Evolutionary conservation across 2,329 filamentous ascomycete genomes (phyloP), one percentile per base, ranked within the genome.

Genomic region (Neofusicoccum ribis): DNA sequence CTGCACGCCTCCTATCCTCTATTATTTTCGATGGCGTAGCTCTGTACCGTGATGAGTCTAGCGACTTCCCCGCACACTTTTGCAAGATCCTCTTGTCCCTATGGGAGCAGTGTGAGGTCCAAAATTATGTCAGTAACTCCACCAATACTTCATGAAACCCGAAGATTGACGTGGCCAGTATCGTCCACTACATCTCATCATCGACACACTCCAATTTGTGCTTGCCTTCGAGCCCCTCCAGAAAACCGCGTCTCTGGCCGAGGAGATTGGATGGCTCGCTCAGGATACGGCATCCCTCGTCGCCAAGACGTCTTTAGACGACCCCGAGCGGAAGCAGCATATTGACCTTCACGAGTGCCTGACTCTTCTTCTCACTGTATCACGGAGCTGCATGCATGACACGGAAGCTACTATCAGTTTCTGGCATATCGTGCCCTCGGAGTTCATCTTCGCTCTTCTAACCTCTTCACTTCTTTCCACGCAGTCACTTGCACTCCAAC

Each of bases 11-110:
- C 0, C 81, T 93, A 6, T 86, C 90, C 0, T 86, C 90, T 3
- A 81, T 88, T 23, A 84, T 93, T 36, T 85, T 91, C 62, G 87
- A 91, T 68, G 85, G 84, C 50, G 77, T 94, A n/a, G 86, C 89
- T 0, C 73, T 81, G 60, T 81, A 77, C 52, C 79, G 74, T 6
- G 63, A 79, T 72, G 62, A 82, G 79, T 56, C 81, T 79, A 76
- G 86, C 78, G 72, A 79, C 56, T 80, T 91, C 3, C 84, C 90
- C 1, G 79, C 89, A 9, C 85, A 88, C 66, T 88, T 93, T 68
- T 87, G 86, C 59, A 81, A 86, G 56, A 79, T 88, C 36, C 77
- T 93, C 20, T 82, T 91, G 58, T 81, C 84, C 15, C 75, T 94
- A 14, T 94, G 91, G 91, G 82, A 82, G 15, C 83, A 82, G 20